Conservation (phyloP, 768 basidiomycete species). For the Lactifluus rugatus region DNA sequence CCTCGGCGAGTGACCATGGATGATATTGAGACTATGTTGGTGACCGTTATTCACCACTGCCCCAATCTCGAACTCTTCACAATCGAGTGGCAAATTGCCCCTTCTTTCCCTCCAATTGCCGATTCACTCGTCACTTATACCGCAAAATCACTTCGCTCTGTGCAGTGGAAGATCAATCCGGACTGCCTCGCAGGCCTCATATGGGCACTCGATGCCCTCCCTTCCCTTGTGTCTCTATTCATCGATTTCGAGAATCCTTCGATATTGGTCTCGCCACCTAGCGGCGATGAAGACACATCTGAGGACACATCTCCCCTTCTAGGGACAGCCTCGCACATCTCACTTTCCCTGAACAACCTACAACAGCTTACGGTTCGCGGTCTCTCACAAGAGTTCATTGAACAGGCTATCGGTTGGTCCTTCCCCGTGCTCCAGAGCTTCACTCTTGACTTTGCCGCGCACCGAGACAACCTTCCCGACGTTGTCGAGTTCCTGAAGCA, state of each 20-base stretch:
- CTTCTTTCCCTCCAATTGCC: slow-evolving; percentile 51
- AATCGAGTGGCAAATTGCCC: slow-evolving; percentile 53
- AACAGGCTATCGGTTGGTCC: slow-evolving; percentile 58
- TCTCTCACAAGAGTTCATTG: slow-evolving; percentile 53
- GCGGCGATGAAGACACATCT: background rate
- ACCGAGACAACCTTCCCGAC: slow-evolving; percentile 46
- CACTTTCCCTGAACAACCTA: slow-evolving; percentile 43
- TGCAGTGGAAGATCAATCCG: slow-evolving; percentile 49
- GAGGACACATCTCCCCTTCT: slow-evolving; percentile 40
- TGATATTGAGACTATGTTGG: slow-evolving; percentile 44
- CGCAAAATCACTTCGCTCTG: slow-evolving; percentile 44
- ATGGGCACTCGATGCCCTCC: slow-evolving; percentile 59
- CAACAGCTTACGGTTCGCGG: slow-evolving; percentile 57
- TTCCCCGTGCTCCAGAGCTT: slow-evolving; percentile 51
- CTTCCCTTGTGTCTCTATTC: slow-evolving; percentile 44
- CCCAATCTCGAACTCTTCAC: slow-evolving; percentile 69
- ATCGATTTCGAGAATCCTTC: slow-evolving; percentile 36
- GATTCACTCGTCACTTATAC: slow-evolving; percentile 50
- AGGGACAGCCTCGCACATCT: slow-evolving; percentile 51
- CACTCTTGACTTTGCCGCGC: slow-evolving; percentile 43
- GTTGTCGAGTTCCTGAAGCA: slow-evolving; percentile 45
- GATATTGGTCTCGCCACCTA: background rate
- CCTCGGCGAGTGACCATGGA: slow-evolving; percentile 35
- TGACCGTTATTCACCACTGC: slow-evolving; percentile 51
- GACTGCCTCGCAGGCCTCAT: slow-evolving; percentile 55